Evolutionary conservation across 169 alveolate genomes (phyloP).

Genomic region (Plasmodium blacklocki): DNA sequence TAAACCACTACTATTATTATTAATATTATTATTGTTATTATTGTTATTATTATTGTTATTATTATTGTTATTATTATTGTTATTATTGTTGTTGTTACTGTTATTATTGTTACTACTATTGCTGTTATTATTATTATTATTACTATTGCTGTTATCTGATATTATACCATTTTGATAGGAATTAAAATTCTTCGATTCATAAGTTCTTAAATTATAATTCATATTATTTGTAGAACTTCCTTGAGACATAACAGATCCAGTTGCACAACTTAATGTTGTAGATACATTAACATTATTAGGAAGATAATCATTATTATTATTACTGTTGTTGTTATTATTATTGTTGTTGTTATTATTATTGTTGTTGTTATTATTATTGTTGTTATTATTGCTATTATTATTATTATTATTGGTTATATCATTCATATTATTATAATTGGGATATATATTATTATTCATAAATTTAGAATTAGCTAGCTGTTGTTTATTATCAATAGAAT

Average conservation of each 20-base stretch:
- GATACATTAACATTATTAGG: no score
- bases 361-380: neutral
- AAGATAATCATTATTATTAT: neutral
- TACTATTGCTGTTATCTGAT: no score
- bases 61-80: no score
- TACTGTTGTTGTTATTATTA: neutral
- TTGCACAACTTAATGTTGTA: neutral
- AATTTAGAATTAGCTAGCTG: neutral
- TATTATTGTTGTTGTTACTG: no score
- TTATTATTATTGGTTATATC: neutral
- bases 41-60: no score
- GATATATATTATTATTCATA: neutral
- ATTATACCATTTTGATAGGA: neutral
- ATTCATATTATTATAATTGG: slow-evolving; percentile 5
- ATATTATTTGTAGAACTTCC: neutral
- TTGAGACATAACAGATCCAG: neutral
- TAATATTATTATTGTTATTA: no score
- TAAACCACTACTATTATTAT: neutral
- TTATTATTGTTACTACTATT: no score
- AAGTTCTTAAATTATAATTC: neutral
- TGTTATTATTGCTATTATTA: neutral
- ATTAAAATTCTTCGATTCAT: neutral
- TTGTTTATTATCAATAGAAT: neutral
- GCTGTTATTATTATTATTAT: no score
- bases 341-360: neutral